Evolutionary conservation across 2,329 filamentous ascomycete genomes (phyloP), one percentile per base, ranked within the genome.

Genomic region (Cadophora malorum): DNA sequence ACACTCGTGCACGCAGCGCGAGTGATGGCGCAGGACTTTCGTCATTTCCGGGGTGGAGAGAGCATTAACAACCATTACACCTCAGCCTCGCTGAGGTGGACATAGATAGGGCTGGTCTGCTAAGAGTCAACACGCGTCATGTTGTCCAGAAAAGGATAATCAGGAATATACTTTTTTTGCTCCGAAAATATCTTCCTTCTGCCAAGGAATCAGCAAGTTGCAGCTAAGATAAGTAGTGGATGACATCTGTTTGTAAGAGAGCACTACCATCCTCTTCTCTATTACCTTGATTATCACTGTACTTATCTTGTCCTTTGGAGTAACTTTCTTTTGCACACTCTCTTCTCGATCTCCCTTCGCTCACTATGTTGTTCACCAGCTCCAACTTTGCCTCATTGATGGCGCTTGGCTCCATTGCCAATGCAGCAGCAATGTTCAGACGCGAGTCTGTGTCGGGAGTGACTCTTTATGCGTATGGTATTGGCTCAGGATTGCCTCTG

Each of bases 381-480:
- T 55, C 63, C 38, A 28, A 25, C 8, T 25, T 58, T 52, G 49
- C 38, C 16, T 33, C 53, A 5, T 33, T 59, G 19, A 14, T 59
- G 14, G 53, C 41, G 12, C 31, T 59, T 12, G 14, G 19, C 12
- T 59, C 63, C 12, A 3, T 52, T 49, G 55, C 53, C 14, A 52
- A 31, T 23, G 63, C 33, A 33, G 31, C 28, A 31, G 16, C 33
- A 33, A n/a, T 52, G 25, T 47, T 62, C 23, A 47, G 59, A 50
- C 35, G 59, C 14, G 59, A 41, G 23, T 49, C 59, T 28, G 59
- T 47, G 41, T 63, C 49, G 4, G 45, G 50, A 3, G 49, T 63
- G 25, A 52, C 25, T n/a, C 33, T 63, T 10, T 63, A 63, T 45
- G 41, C 41, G 4, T 45, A 45, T 19, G 41, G 41, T 14, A 45